Evolutionary conservation across 1,284 basidiomycete genomes (phyloP).

Genomic region (Cutaneotrichosporon sp.): DNA sequence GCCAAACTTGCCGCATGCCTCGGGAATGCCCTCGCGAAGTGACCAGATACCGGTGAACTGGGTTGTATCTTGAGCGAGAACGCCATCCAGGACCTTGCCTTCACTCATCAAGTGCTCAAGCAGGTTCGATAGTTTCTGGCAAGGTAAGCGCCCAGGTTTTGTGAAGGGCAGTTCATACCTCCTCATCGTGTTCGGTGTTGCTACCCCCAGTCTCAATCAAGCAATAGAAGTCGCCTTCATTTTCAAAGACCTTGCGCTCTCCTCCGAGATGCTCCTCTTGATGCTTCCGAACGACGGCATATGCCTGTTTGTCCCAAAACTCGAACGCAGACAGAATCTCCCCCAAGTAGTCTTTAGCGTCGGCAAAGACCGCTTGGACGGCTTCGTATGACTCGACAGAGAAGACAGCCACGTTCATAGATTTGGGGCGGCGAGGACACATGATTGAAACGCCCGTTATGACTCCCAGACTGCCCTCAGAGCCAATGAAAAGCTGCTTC

Average conservation of each 20-base stretch:
- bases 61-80: constrained; percentile 83
- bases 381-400: constrained; percentile 54
- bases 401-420: constrained; percentile 54
- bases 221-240: constrained; percentile 81
- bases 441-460: constrained; percentile 94
- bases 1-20: constrained; percentile 89
- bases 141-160: background rate
- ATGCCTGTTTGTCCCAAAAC: constrained; percentile 79
- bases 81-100: constrained; percentile 82
- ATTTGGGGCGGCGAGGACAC: constrained; percentile 81
- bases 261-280: constrained; percentile 43
- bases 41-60: constrained; percentile 90
- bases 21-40: constrained; percentile 88
- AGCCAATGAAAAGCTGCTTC: constrained; percentile 97
- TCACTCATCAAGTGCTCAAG: constrained; percentile 74
- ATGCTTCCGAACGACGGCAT: constrained; percentile 63
- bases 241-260: constrained; percentile 51
- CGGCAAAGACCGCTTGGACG: constrained; percentile 55
- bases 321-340: constrained; percentile 98
- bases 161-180: constrained; percentile 59
- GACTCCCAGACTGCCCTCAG: constrained; percentile 91
- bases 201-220: constrained; percentile 91
- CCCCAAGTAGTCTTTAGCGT: constrained; percentile 65
- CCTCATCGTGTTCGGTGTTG: constrained; percentile 88
- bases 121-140: constrained; percentile 79